Base-by-base conservation (phyloP, 2,329 filamentous ascomycete species). In the Mollisiaceae sp. region DNA sequence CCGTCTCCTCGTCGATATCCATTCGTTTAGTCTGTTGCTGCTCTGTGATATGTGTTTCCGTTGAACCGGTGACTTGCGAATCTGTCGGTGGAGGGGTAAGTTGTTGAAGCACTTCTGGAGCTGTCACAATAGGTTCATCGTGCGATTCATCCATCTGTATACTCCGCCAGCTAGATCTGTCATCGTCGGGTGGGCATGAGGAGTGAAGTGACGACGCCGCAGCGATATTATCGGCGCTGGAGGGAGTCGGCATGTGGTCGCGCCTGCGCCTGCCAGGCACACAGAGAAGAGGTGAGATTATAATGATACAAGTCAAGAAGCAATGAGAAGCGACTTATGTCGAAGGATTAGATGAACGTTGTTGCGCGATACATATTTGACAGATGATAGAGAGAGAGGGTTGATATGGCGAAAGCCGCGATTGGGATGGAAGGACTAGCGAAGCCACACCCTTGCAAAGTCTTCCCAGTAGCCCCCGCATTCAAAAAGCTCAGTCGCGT, bases 101-200 rank as follows among this genome's bases (percentile, higher is more conserved):
- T 71, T 69, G 71, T 65, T 71, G 76, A 67, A 66, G 69, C 38
- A 71, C 72, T 72, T 69, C 72, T 68, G 64, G 71, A 47, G 68
- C 68, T 54, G 72, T 69, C 61, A 72, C 63, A 63, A 66, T 69
- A 36, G 59, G 61, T 39, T 74, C 72, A 64, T 76, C 72, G 62
- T 73, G 69, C 65, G 71, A 55, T 62, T 65, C 61, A 70, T 75
- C 73, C 73, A 76, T 76, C 65, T 74, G 74, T 75, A 73, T 22
- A 67, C 73, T 72, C 71, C 76, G 73, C 73, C 73, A 74, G 52
- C 66, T 75, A 18, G 72, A 70, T 65, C 77, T 70, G 59, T 78
- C 77, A 71, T 79, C 78, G 58, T 80, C 78, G 59, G 79, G 78
- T 56, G 81, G 81, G 74, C 81, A 83, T 70, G 78, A 79, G 65